Evolutionary conservation across 2,329 filamentous ascomycete species (phyloP).

Genomic region (Cordyceps cicadae): DNA sequence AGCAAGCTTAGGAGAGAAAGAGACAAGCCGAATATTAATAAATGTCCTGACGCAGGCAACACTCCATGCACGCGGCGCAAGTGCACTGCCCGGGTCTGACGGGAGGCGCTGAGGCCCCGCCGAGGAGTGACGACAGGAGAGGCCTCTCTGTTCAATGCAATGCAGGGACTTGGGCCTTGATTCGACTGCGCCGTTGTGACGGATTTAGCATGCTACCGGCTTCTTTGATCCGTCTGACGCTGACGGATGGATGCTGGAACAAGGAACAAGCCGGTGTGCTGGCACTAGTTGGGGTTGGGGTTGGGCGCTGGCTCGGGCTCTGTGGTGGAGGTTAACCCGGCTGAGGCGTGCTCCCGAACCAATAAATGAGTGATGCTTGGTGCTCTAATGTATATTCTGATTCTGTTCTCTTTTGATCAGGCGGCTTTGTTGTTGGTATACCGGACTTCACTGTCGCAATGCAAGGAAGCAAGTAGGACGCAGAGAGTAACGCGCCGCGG

Average conservation of each 20-base stretch:
- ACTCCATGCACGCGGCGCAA: not conserved
- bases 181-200: not conserved
- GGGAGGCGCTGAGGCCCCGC: not conserved
- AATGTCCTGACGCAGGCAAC: not conserved
- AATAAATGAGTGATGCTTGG: not conserved
- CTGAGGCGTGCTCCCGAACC: not conserved
- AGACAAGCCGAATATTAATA: not conserved
- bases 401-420: not conserved
- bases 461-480: too few relatives aligned
- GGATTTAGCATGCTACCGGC: not conserved
- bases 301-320: not conserved
- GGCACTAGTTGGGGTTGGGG: too few relatives aligned
- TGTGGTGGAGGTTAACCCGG: not conserved
- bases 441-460: not conserved
- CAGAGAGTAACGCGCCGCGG: too few relatives aligned
- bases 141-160: not conserved
- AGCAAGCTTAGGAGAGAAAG: too few relatives aligned
- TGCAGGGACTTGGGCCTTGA: not conserved
- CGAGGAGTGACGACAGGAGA: not conserved
- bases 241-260: not conserved
- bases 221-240: not conserved
- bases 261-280: not conserved
- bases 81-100: slow-evolving; percentile 5
- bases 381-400: not conserved
- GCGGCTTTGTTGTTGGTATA: not conserved